Evolutionary conservation across 805 yeast species (phyloP), one percentile per base, ranked within the genome.

Genomic region (Myxozyma sirexii): DNA sequence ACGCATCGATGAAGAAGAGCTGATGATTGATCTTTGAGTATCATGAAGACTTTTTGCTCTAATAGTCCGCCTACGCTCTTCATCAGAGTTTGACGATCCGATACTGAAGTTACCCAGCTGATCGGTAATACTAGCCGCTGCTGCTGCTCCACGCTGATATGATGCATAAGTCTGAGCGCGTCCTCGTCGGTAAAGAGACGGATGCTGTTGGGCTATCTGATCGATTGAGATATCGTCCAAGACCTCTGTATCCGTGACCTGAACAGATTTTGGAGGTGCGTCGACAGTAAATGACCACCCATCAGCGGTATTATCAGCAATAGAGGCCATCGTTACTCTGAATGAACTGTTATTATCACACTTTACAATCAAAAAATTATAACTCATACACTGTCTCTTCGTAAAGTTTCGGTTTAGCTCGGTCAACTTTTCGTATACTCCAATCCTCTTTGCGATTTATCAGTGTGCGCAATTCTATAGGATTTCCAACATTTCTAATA

Each of bases 391-490:
- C 53, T 0, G 80, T 76, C 2, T 81, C 80, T 8, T 68, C 64
- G 56, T 77, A 76, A 35, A 55, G 62, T 61, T 60, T 69, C 10
- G 66, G 61, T 47, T 49, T 59, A 6, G 52, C 23, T 3, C 66
- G 64, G 53, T 67, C 71, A 0, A 74, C 74, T 5, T 71, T 67
- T 47, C 76, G 74, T 7, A 69, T 31, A 42, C 77, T 76, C 84
- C 82, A 81, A 33, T 68, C 67, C 38, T 72, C 72, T 62, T 75
- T 80, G 54, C 77, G 75, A n/a, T 75, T 72, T 8, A 85, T 76
- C 47, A 84, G 60, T 46, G 71, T 72, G 17, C 66, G 60, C n/a
- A 81, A 65, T 13, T 69, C 68, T 1, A 74, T 64, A 57, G 71
- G 75, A 35, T 73, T 72, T 7, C 79, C 77, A 12, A 80, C 77